Evolutionary conservation across 2,329 filamentous ascomycete genomes (phyloP).

Genomic region (Ophiostoma quercus): DNA sequence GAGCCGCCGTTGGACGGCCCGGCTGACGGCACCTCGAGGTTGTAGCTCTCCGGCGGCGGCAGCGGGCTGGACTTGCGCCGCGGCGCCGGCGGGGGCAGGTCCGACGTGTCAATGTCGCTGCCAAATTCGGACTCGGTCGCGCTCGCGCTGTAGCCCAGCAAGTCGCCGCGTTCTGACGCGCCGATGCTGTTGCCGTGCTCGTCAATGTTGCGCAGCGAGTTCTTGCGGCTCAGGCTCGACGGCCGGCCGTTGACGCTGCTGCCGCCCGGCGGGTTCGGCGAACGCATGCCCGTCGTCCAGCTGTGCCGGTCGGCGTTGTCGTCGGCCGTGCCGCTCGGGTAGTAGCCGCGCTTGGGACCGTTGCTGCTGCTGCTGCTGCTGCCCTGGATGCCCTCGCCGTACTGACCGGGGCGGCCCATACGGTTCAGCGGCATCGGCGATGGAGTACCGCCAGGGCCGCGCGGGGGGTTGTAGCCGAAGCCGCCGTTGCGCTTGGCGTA

Average conservation of each 20-base stretch:
- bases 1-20: conserved; percentile 29
- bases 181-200: conserved; percentile 33
- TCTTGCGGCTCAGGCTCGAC: conserved; percentile 50
- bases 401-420: conserved; percentile 35
- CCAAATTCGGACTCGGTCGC: conserved; percentile 47
- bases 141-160: conserved; percentile 45
- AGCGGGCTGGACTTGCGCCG: conserved; percentile 39
- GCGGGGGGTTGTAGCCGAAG: conserved; percentile 70
- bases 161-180: conserved; percentile 52
- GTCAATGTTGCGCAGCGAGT: conserved; percentile 34
- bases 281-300: conserved; percentile 52
- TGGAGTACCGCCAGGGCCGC: conserved; percentile 41
- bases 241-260: conserved; percentile 34
- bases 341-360: conserved; percentile 28
- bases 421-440: conserved; percentile 53
- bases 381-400: conserved; percentile 22
- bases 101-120: conserved; percentile 61
- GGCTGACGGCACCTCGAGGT: conserved; percentile 27
- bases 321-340: conserved; percentile 23
- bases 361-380: conserved; percentile 10
- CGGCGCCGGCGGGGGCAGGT: conserved; percentile 57
- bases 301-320: conserved; percentile 36
- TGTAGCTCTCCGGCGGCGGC: conserved; percentile 30
- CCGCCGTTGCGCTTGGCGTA: conserved; percentile 78
- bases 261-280: conserved; percentile 38